Base-by-base conservation (phyloP, 345 rosid species). In the Rhizophora apiculata region DNA sequence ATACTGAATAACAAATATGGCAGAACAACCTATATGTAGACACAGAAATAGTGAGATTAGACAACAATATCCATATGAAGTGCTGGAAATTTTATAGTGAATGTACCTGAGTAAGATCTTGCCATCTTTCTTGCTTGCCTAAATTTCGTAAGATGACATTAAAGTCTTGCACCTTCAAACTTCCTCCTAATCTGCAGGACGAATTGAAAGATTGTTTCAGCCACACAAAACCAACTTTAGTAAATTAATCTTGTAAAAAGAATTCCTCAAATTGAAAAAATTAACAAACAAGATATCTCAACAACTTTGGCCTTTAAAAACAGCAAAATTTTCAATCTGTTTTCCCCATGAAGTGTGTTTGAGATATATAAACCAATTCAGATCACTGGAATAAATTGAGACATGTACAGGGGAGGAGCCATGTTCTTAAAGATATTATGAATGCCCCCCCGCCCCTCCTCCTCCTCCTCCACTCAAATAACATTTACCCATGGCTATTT, bases 141-240 rank as follows among this genome's bases (percentile, higher is more conserved):
- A 94, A 86, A 77, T 84, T 77, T 32, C 96, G 76, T 64, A 94
- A 69, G 70, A 94, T 82, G 48, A 78, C 87, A 81, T 94, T 91
- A 79, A 89, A 76, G 72, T 91, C 98, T 80, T 87, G 97, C 34
- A 86, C 96, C 82, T 87, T 89, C 79, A 94, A 66, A 73, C 72
- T 61, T 32, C 75, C 81, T 34, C 81, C 89, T 2, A 85, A 59
- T 68, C 96, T 89, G 77, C 65, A 73, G 46, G 70, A 51, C 6
- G 27, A 57, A 31, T 8, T 15, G 59, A 64, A 2, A 26, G 36
- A 29, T n/a, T 7, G 32, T 57, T 18, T 10, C 31, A 39, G 24
- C 52, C 52, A 63, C 59, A 10, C 6, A 6, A 55, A 55, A 22
- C 18, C 15, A 55, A 55, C 4, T 55, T 8, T 11, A 15, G 10